These are phyloP conservation scores for Hippophae rhamnoides DNA, from an alignment of 306 rosid species.

Conservation along the genomic window DNA sequence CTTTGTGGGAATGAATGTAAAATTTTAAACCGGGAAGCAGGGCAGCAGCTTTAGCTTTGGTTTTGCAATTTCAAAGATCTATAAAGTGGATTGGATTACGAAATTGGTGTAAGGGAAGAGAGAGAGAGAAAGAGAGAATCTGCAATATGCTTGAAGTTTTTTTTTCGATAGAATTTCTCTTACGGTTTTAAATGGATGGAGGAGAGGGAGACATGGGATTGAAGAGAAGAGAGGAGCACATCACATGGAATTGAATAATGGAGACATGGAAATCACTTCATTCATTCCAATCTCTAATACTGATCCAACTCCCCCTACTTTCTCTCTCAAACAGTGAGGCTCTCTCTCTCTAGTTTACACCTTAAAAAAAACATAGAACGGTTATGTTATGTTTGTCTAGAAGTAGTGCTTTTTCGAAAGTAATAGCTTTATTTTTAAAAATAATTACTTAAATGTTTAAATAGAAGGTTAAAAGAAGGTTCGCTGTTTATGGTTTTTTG, in stretches of 20 bases:
- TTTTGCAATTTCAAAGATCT: constrained; percentile 58
- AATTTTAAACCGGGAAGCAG: constrained; percentile 20
- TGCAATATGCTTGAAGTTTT: not conserved
- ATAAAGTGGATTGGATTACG: constrained; percentile 38
- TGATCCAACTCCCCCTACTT: not conserved
- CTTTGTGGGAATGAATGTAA: constrained; percentile 25
- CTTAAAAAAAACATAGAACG: no score
- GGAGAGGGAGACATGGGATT: constrained; percentile 37
- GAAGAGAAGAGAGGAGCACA: constrained; percentile 16
- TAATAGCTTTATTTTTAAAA: no score
- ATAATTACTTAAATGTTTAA: no score
- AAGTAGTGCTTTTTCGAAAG: no score
- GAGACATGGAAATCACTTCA: constrained; percentile 4
- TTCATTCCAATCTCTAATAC: not conserved
- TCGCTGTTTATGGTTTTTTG: no score
- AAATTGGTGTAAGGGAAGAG: constrained; percentile 15
- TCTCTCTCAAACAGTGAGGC: constrained; percentile 10
- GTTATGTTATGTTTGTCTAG: no score
- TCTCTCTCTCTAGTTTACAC: constrained; percentile 2
- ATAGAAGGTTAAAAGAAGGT: no score
- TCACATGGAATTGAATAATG: constrained; percentile 45
- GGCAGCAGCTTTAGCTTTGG: constrained; percentile 46
- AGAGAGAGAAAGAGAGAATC: constrained; percentile 11
- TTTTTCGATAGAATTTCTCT: not conserved
- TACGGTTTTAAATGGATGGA: constrained; percentile 17